Conservation (phyloP, 2,329 filamentous ascomycete species). For the Incumbomyces lentus region DNA sequence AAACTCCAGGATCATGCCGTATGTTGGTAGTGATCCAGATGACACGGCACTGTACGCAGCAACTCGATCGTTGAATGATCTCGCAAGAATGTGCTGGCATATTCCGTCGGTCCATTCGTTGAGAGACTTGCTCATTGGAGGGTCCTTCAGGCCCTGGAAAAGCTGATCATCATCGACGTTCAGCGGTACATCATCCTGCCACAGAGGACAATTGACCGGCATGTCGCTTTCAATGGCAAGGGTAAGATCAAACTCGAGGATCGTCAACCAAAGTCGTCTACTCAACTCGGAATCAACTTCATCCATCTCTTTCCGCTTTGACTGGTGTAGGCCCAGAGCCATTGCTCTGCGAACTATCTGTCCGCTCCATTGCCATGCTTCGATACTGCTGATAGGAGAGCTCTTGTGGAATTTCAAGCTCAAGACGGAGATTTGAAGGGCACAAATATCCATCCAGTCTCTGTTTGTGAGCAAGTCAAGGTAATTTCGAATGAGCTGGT, state of each 20-base stretch:
- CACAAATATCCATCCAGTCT: not conserved
- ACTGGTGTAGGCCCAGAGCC: slow-evolving; percentile 14
- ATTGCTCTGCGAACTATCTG: slow-evolving; percentile 16
- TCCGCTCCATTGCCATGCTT: slow-evolving; percentile 15
- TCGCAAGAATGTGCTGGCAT: slow-evolving; percentile 18
- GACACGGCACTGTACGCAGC: slow-evolving; percentile 14
- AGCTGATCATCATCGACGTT: slow-evolving; percentile 19
- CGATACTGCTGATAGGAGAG: slow-evolving; percentile 9
- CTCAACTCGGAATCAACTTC: slow-evolving; percentile 23
- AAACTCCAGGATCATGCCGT: slow-evolving; percentile 14
- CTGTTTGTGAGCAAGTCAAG: slow-evolving; percentile 9
- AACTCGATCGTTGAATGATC: slow-evolving; percentile 16
- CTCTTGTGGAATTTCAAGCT: slow-evolving; percentile 15
- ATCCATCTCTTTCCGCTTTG: slow-evolving; percentile 2
- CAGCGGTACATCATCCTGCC: slow-evolving; percentile 11
- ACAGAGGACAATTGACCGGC: slow-evolving; percentile 16
- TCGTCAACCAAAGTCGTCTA: slow-evolving; percentile 24
- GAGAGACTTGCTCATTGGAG: slow-evolving; percentile 11
- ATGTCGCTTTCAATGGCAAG: slow-evolving; percentile 19
- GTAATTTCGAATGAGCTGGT: slow-evolving; percentile 8
- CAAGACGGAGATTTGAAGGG: slow-evolving; percentile 16
- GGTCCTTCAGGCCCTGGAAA: slow-evolving; percentile 8
- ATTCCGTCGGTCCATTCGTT: slow-evolving; percentile 19
- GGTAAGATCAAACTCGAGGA: slow-evolving; percentile 24
- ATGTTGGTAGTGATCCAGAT: slow-evolving; percentile 5